Evolutionary conservation across 192 early-diverging fungal genomes (phyloP).

Genomic region (Chytriomyces sp.): DNA sequence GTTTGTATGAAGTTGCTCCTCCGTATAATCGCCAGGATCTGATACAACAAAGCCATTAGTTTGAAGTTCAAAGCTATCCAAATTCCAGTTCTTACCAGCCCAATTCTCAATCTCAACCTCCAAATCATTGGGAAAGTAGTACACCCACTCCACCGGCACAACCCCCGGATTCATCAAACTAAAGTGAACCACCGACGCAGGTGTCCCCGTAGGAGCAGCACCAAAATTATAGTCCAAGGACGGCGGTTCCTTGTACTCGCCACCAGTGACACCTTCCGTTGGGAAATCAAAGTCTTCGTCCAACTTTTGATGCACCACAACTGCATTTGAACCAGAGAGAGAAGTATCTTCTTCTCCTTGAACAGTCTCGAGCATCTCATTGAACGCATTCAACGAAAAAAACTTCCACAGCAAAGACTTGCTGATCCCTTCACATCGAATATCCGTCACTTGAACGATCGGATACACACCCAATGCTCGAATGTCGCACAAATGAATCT

Average conservation of each 20-base stretch:
- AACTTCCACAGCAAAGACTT: constrained; percentile 58
- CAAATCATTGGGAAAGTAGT: constrained; percentile 61
- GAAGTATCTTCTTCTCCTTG: constrained; percentile 7
- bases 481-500: constrained; percentile 46
- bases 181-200: constrained; percentile 46
- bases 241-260: constrained; percentile 22
- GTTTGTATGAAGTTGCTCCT: constrained; percentile 59
- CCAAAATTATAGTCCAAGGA: constrained; percentile 61
- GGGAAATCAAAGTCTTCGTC: constrained; percentile 43
- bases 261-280: constrained; percentile 34
- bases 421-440: constrained; percentile 52
- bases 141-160: constrained; percentile 64
- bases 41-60: not conserved
- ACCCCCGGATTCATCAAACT: constrained; percentile 59
- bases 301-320: constrained; percentile 9
- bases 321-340: not conserved
- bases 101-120: constrained; percentile 62
- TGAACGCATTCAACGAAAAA: constrained; percentile 56
- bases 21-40: constrained; percentile 60
- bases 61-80: no score
- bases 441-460: constrained; percentile 54
- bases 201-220: constrained; percentile 47
- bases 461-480: constrained; percentile 57
- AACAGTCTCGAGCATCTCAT: constrained; percentile 41
- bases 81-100: constrained; percentile 34